Evolutionary conservation across 257 asterid species (phyloP).

Genomic region (Scutellaria baicalensis): DNA sequence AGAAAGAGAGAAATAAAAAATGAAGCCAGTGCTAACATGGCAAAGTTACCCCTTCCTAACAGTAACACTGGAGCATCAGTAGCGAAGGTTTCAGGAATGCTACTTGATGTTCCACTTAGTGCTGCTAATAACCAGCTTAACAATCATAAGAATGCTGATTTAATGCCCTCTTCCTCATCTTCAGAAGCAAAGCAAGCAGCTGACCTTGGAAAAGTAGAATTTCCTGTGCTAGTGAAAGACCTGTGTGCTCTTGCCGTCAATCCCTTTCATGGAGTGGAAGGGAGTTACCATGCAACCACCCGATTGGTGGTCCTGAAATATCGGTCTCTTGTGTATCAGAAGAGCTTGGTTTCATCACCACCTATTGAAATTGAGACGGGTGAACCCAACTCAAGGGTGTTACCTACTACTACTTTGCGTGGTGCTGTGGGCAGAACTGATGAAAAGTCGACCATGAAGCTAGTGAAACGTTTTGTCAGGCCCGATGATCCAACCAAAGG

Average conservation of each 20-base stretch:
- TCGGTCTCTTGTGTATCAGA: constrained; percentile 76
- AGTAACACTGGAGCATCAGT: constrained; percentile 15
- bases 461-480: constrained; percentile 39
- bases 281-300: constrained; percentile 28
- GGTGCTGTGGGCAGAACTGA: constrained; percentile 21
- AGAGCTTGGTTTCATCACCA: constrained; percentile 46
- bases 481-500: constrained; percentile 64
- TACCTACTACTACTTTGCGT: neutral
- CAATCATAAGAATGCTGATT: constrained; percentile 15
- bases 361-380: constrained; percentile 38
- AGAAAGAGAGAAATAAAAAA: constrained; percentile 31
- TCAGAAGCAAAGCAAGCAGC: constrained; percentile 22
- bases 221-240: constrained; percentile 43
- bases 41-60: constrained; percentile 23
- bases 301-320: constrained; percentile 47
- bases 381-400: constrained; percentile 26
- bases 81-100: constrained; percentile 21
- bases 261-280: constrained; percentile 50
- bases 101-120: constrained; percentile 14
- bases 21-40: constrained; percentile 18
- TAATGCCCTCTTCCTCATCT: constrained; percentile 12
- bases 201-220: constrained; percentile 20
- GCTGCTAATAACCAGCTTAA: constrained; percentile 22
- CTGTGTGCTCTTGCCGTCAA: constrained; percentile 65
- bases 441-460: constrained; percentile 38